These are phyloP conservation scores for Zychaea mexicana DNA, from an alignment of 371 early-diverging fungal genomes.

Conservation along the genomic window DNA sequence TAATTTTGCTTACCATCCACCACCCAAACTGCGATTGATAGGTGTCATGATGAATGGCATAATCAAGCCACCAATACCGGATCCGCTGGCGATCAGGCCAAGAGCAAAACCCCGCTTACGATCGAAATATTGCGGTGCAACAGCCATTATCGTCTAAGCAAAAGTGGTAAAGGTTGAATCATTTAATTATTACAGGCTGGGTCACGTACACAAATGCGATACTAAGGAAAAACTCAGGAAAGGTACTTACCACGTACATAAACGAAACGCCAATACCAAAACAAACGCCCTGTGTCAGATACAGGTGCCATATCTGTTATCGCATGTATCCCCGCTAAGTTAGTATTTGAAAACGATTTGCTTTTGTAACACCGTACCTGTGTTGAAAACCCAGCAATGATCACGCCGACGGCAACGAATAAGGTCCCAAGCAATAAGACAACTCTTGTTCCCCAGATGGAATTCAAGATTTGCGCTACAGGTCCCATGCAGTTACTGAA, in stretches of 20 bases:
- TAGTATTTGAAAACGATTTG: not conserved
- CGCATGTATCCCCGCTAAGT: not conserved
- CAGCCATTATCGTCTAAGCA: constrained; percentile 30
- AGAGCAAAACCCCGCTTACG: constrained; percentile 64
- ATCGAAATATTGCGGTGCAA: constrained; percentile 70
- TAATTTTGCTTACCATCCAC: constrained; percentile 19
- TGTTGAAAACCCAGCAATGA: constrained; percentile 34
- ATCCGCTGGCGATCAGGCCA: constrained; percentile 70
- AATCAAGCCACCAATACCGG: constrained; percentile 74
- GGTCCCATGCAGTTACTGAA: constrained; percentile 37
- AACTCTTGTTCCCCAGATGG: constrained; percentile 19
- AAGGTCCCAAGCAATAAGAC: constrained; percentile 26
- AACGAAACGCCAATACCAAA: constrained; percentile 12
- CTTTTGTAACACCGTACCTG: constrained; percentile 5
- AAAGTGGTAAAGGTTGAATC: no score
- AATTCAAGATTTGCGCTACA: constrained; percentile 25
- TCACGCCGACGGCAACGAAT: constrained; percentile 22
- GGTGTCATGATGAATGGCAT: constrained; percentile 63
- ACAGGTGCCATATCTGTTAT: constrained; percentile 55
- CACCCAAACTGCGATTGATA: constrained; percentile 47
- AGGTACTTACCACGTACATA: constrained; percentile 10
- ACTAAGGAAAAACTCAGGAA: no score
- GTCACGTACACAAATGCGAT: not conserved
- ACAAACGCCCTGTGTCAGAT: constrained; percentile 58
- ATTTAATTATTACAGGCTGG: not conserved